Conservation (phyloP, 495 filamentous ascomycete species). For the Daldinia bambusicola region DNA sequence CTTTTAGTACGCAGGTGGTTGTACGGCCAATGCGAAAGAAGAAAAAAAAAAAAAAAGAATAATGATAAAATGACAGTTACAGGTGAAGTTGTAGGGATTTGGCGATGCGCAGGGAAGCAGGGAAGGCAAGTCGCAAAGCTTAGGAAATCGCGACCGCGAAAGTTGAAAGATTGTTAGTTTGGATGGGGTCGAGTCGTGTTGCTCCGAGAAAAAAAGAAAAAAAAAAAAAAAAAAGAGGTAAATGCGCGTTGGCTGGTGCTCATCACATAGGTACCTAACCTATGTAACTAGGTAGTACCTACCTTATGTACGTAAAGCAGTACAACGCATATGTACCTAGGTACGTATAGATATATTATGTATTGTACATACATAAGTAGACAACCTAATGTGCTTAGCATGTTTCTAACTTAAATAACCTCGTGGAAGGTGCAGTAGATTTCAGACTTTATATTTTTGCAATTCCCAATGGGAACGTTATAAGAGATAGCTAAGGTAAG, state of each 20-base stretch:
- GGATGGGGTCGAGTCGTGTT: constrained; percentile 31
- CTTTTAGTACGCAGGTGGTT: neutral
- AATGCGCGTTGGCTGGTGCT: constrained; percentile 24
- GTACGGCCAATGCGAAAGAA: neutral
- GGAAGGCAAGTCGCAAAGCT: neutral
- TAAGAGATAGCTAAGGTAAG: no score
- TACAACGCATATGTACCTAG: constrained; percentile 5
- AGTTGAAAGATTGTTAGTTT: constrained; percentile 17
- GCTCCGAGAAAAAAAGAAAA: no score
- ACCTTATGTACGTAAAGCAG: no score
- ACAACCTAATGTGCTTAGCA: neutral
- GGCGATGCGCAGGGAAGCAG: constrained; percentile 21
- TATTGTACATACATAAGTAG: no score
- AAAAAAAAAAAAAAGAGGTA: no score
- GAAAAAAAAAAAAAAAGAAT: no score
- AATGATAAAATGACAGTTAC: neutral
- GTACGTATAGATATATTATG: no score
- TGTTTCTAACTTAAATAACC: no score
- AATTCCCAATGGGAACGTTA: no score
- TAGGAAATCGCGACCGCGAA: constrained; percentile 17
- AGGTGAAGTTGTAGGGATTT: neutral
- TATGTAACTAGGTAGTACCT: neutral
- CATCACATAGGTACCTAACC: no score
- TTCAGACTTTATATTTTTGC: no score
- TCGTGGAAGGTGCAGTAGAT: no score